Evolutionary conservation across 306 rosid genomes (phyloP).

Genomic region (Abrus precatorius): DNA sequence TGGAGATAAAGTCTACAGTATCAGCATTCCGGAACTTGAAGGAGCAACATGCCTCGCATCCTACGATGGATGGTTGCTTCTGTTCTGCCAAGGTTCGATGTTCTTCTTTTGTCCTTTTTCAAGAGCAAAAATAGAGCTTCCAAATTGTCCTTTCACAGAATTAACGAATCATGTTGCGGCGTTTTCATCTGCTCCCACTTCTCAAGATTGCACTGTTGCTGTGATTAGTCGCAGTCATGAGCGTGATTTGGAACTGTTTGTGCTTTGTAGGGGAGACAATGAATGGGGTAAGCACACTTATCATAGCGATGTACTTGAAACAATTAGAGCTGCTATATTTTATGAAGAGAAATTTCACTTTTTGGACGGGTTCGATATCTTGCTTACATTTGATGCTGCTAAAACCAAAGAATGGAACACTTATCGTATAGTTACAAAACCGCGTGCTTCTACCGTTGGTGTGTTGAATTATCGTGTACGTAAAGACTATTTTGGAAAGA

Average conservation of each 20-base stretch:
- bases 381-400: slow-evolving; percentile 9
- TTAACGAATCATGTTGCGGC: slow-evolving; percentile 37
- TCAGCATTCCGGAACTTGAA: slow-evolving; percentile 36
- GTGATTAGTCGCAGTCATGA: background rate
- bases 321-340: slow-evolving; percentile 9
- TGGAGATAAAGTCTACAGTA: background rate
- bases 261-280: slow-evolving; percentile 18
- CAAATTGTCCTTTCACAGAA: slow-evolving; percentile 30
- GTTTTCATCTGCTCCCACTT: slow-evolving; percentile 49
- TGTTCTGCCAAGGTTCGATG: slow-evolving; percentile 20
- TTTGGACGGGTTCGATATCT: background rate
- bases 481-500: background rate
- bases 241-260: background rate
- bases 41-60: slow-evolving; percentile 57
- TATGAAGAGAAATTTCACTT: slow-evolving; percentile 10
- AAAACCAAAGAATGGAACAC: background rate
- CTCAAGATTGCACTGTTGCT: slow-evolving; percentile 35
- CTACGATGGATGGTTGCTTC: slow-evolving; percentile 52
- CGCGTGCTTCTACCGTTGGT: background rate
- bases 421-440: background rate
- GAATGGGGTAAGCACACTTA: slow-evolving; percentile 25
- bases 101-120: slow-evolving; percentile 58
- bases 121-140: slow-evolving; percentile 46
- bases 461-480: background rate
- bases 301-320: rapidly evolving